These are phyloP conservation scores for Metschnikowia chrysomelidarum DNA, from an alignment of 805 yeast genomes.

Conservation along the genomic window DNA sequence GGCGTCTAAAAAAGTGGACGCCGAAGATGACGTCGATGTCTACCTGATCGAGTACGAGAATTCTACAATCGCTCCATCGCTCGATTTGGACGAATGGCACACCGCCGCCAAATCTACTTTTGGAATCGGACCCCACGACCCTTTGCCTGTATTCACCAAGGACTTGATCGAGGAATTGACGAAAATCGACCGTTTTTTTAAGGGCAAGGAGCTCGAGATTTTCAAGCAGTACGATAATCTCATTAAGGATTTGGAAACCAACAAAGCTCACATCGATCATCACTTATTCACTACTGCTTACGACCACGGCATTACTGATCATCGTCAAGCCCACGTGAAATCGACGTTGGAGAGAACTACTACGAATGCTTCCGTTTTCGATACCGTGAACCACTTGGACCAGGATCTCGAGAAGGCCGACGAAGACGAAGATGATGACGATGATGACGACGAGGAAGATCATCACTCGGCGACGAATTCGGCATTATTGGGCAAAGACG, in stretches of 20 bases:
- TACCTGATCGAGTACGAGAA: conserved; percentile 20
- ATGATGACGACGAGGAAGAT: conserved; percentile 23
- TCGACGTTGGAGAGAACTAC: conserved; percentile 23
- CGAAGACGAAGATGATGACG: conserved; percentile 33
- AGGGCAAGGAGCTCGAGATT: conserved; percentile 44
- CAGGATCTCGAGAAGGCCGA: conserved; percentile 30
- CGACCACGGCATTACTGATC: conserved; percentile 15
- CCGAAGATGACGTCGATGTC: conserved; percentile 8
- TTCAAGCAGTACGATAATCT: conserved; percentile 45
- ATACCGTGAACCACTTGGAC: conserved; percentile 26
- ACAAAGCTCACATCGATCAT: conserved; percentile 27
- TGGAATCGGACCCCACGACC: conserved; percentile 19
- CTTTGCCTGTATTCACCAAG: conserved; percentile 44
- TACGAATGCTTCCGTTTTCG: conserved; percentile 28
- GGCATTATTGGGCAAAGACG: conserved; percentile 27
- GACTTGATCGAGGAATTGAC: conserved; percentile 47
- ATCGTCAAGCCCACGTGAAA: conserved; percentile 21
- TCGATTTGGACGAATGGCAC: conserved; percentile 15
- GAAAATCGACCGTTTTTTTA: conserved; percentile 54
- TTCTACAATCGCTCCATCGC: conserved; percentile 17
- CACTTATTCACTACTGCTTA: conserved; percentile 27
- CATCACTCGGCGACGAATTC: conserved; percentile 22
- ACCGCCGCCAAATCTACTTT: conserved; percentile 13
- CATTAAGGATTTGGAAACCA: conserved; percentile 43
- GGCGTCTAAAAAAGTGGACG: conserved; percentile 2